phyloP scores from a whole-genome alignment of 2,329 filamentous ascomycete species.

The Paraphaeosphaeria sporulosa region DNA sequence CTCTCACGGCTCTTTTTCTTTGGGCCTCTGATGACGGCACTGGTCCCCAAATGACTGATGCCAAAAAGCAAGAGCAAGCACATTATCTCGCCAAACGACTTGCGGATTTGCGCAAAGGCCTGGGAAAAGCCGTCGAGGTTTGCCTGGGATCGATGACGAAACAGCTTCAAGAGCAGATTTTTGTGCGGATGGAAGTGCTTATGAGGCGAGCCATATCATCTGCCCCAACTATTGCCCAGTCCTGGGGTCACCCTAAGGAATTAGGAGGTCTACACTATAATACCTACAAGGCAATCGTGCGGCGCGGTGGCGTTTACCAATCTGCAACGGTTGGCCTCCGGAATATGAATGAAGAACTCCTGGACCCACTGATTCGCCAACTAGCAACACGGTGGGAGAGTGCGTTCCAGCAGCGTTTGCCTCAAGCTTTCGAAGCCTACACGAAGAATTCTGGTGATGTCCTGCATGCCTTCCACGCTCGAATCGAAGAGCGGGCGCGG shows the following conservation, averaged over 20 bases:
- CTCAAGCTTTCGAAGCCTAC: constrained; percentile 50
- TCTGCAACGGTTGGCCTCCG: constrained; percentile 46
- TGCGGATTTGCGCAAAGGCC: constrained; percentile 48
- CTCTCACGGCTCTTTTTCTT: constrained; percentile 62
- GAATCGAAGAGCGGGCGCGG: constrained; percentile 50
- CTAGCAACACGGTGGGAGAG: constrained; percentile 53
- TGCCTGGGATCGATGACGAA: constrained; percentile 51
- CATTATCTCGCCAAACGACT: constrained; percentile 51
- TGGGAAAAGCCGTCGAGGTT: constrained; percentile 52
- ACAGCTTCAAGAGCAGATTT: constrained; percentile 56
- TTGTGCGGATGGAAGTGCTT: constrained; percentile 52
- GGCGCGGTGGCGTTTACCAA: constrained; percentile 58
- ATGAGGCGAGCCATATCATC: constrained; percentile 50
- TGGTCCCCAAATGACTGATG: constrained; percentile 50
- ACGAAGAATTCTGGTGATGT: constrained; percentile 39
- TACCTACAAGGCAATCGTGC: constrained; percentile 66
- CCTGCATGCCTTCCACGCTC: constrained; percentile 52
- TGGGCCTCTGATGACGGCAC: constrained; percentile 58
- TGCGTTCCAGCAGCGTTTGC: constrained; percentile 54
- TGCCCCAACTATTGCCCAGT: constrained; percentile 41
- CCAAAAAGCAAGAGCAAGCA: constrained; percentile 51
- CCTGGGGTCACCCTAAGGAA: constrained; percentile 48
- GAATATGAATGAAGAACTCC: constrained; percentile 53
- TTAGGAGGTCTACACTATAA: constrained; percentile 59
- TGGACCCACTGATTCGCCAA: constrained; percentile 1